A percentile compares a stretch with the other conserved stretches of the same genome.
phyloP scores from a whole-genome alignment of 1,284 basidiomycete genomes.

The Irpex sp. region DNA sequence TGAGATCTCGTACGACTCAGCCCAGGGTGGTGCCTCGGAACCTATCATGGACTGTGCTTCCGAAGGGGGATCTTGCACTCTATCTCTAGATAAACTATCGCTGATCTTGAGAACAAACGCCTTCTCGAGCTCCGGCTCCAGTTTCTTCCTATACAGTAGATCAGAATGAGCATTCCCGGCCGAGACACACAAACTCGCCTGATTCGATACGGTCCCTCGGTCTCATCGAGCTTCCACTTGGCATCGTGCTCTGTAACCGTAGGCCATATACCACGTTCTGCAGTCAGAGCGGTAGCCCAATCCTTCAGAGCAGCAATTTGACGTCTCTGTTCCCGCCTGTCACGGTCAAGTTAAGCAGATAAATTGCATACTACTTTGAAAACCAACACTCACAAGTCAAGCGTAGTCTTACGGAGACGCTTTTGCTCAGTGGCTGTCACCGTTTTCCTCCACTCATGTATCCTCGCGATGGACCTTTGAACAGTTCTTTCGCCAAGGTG shows the following conservation, averaged over 20 bases:
- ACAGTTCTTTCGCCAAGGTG: conserved; percentile 61
- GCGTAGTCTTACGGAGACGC: conserved; percentile 59
- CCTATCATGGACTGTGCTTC: conserved; percentile 55
- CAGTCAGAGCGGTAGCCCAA: conserved; percentile 53
- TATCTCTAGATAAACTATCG: conserved; percentile 41
- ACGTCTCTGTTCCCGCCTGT: conserved; percentile 68
- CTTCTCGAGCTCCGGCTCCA: conserved; percentile 60
- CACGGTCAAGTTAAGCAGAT: neutral
- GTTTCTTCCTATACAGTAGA: conserved; percentile 53
- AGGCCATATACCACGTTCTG: conserved; percentile 82
- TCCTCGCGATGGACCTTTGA: conserved; percentile 55
- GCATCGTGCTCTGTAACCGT: conserved; percentile 38
- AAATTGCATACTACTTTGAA: neutral
- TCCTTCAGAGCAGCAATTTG: conserved; percentile 61
- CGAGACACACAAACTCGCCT: conserved; percentile 42
- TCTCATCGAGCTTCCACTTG: conserved; percentile 81
- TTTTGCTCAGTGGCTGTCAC: conserved; percentile 66
- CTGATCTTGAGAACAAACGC: conserved; percentile 50
- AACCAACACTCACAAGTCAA: conserved; percentile 61
- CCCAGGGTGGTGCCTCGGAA: conserved; percentile 74
- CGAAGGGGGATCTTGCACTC: conserved; percentile 57
- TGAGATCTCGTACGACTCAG: conserved; percentile 73
- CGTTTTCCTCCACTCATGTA: conserved; percentile 68
- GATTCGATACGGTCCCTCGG: conserved; percentile 83
- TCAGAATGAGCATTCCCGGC: conserved; percentile 1